Evolutionary conservation across 2,329 filamentous ascomycete genomes (phyloP).

Genomic region (Fusarium papillatum): DNA sequence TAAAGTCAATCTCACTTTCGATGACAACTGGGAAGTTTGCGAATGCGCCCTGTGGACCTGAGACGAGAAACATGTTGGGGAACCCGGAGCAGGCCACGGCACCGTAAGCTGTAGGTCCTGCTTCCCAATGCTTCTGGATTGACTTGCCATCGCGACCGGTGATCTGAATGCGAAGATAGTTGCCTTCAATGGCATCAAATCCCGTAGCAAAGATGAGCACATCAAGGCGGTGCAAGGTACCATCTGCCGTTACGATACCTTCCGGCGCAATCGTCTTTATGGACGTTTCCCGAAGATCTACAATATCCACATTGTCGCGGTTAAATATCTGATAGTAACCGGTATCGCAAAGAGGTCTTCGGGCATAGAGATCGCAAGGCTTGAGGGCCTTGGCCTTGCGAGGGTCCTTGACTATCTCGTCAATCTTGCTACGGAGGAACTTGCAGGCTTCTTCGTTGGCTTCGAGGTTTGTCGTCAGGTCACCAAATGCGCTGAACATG

Average conservation of each 20-base stretch:
- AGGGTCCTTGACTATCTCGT: constrained; percentile 36
- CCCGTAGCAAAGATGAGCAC: constrained; percentile 48
- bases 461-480: constrained; percentile 28
- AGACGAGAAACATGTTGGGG: background rate
- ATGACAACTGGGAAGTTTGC: constrained; percentile 12
- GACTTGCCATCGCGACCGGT: background rate
- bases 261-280: constrained; percentile 47
- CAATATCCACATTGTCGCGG: background rate
- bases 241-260: constrained; percentile 51
- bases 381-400: constrained; percentile 32
- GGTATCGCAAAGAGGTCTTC: constrained; percentile 19
- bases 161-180: background rate
- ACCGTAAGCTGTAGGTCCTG: background rate
- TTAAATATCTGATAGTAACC: background rate
- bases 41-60: constrained; percentile 15
- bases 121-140: background rate
- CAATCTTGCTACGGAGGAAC: constrained; percentile 43
- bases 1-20: constrained; percentile 20
- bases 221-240: constrained; percentile 50
- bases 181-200: background rate
- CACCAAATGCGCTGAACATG: constrained; percentile 45
- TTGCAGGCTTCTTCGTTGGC: constrained; percentile 42
- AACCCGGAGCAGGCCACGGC: background rate
- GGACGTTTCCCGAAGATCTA: background rate
- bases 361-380: constrained; percentile 29